Conservation (phyloP, 2,329 filamentous ascomycete genomes). For the Colletotrichum tanaceti region DNA sequence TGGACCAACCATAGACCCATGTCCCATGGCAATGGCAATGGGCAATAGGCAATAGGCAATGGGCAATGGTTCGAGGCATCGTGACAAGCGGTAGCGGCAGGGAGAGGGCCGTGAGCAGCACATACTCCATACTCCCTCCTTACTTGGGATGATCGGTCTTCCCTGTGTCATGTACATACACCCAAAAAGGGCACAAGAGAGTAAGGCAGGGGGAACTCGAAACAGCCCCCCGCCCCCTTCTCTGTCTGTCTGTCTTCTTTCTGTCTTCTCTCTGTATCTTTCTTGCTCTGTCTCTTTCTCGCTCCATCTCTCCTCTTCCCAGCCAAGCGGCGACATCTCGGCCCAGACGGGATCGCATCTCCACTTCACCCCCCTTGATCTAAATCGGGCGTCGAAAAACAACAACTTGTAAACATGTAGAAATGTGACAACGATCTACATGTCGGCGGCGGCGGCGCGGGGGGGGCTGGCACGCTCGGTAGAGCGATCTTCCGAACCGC, state of each 20-base stretch:
- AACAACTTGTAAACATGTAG: slow-evolving; percentile 14
- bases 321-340: slow-evolving; percentile 29
- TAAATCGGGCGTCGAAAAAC: too few species aligned
- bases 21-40: too few species aligned
- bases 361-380: not conserved
- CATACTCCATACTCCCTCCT: not conserved
- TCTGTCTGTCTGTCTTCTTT: too few species aligned
- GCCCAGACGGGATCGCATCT: slow-evolving; percentile 19
- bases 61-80: slow-evolving; percentile 4
- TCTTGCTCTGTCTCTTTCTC: too few species aligned
- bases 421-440: slow-evolving; percentile 27
- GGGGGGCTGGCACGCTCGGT: slow-evolving; percentile 16
- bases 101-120: not conserved
- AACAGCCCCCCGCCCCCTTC: slow-evolving; percentile 21
- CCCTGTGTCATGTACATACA: slow-evolving; percentile 3
- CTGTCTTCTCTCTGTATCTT: too few species aligned
- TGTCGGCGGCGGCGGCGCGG: too few species aligned
- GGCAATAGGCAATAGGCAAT: too few species aligned
- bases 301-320: not conserved
- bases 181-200: not conserved
- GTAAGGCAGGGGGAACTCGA: slow-evolving; percentile 18
- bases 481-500: slow-evolving; percentile 27
- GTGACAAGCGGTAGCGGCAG: slow-evolving; percentile 12
- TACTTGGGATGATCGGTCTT: slow-evolving; percentile 21
- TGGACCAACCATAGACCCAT: too few species aligned